Conservation (phyloP, 768 basidiomycete genomes). For the Podaxis sp. region DNA sequence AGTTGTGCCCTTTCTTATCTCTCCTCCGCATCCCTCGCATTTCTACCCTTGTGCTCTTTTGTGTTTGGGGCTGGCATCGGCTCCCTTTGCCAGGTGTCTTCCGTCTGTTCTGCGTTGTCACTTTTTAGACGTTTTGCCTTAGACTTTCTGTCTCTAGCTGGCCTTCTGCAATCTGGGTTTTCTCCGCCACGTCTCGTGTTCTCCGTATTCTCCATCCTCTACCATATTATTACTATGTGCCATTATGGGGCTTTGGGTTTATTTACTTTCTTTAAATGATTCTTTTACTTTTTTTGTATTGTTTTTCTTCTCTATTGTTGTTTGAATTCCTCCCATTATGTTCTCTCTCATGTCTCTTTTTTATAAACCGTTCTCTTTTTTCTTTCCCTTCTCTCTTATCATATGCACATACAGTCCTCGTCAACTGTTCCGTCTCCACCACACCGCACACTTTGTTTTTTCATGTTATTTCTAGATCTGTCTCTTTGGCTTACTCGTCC, state of each 20-base stretch:
- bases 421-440: background rate
- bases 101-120: background rate
- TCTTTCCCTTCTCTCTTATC: slow-evolving; percentile 1
- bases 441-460: background rate
- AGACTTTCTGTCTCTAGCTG: background rate
- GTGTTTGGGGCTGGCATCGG: background rate
- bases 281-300: slow-evolving; percentile 9
- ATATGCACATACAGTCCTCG: background rate
- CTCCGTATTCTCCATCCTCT: background rate
- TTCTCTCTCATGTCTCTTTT: background rate
- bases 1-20: background rate
- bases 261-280: background rate
- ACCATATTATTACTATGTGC: slow-evolving; percentile 12
- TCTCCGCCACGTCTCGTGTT: background rate
- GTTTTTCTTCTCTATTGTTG: slow-evolving; percentile 1
- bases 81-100: background rate
- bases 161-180: background rate
- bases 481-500: background rate
- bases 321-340: background rate
- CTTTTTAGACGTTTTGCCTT: slow-evolving; percentile 3
- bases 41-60: background rate
- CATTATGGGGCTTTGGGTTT: slow-evolving; percentile 10
- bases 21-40: too few species aligned
- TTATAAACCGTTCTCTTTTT: background rate
- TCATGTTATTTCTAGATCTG: too few species aligned